These are phyloP conservation scores for Yamadazyma kanchanaburiensis DNA, from an alignment of 1,139 yeast species.

Conservation along the genomic window DNA sequence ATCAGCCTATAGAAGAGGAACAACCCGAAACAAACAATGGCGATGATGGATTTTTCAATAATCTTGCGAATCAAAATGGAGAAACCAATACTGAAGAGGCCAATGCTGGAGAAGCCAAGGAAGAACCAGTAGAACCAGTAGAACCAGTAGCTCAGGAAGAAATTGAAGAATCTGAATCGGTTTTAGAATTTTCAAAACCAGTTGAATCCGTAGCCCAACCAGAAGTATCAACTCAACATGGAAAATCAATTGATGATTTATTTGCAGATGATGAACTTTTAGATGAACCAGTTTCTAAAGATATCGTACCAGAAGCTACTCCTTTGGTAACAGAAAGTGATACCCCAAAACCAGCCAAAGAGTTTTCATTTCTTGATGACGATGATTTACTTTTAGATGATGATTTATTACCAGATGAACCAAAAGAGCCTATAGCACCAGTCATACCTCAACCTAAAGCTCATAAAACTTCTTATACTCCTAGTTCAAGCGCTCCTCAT, in stretches of 20 bases:
- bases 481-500: too few relatives aligned
- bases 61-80: too few relatives aligned
- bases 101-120: too few relatives aligned
- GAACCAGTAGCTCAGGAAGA: neutral
- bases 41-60: too few relatives aligned
- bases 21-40: too few relatives aligned
- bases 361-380: constrained; percentile 13
- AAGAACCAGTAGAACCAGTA: too few relatives aligned
- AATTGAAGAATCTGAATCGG: neutral
- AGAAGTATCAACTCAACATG: neutral
- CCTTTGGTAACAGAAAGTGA: neutral
- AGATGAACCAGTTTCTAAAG: constrained; percentile 5
- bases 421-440: constrained; percentile 1
- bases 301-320: neutral
- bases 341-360: constrained; percentile 1
- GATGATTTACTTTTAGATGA: constrained; percentile 17
- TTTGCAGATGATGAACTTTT: constrained; percentile 10
- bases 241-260: neutral
- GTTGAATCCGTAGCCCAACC: neutral
- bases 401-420: constrained; percentile 9
- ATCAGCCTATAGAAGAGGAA: neutral
- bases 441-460: constrained; percentile 1
- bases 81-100: too few relatives aligned
- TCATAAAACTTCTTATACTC: constrained; percentile 6
- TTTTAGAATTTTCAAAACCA: neutral